These are phyloP conservation scores for Pulveroboletus sp. DNA, from an alignment of 768 basidiomycete species.

Conservation along the genomic window DNA sequence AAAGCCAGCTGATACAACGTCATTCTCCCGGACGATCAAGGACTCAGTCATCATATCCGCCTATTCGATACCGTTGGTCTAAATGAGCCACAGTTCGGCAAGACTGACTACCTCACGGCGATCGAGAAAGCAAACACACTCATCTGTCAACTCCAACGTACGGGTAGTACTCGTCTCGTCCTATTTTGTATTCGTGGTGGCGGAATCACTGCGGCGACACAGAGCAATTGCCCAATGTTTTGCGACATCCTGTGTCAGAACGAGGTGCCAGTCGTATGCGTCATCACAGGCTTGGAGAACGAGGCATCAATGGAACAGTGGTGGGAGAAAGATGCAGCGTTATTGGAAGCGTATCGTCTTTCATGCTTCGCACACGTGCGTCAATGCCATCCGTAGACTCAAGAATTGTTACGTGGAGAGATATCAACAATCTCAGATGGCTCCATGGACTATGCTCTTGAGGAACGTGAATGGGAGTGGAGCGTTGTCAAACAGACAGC, in stretches of 20 bases:
- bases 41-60: slow-evolving; percentile 18
- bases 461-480: slow-evolving; percentile 11
- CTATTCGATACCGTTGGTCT: slow-evolving; percentile 34
- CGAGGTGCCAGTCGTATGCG: slow-evolving; percentile 29
- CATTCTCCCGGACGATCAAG: slow-evolving; percentile 16
- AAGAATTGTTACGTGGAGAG: slow-evolving; percentile 20
- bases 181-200: slow-evolving; percentile 33
- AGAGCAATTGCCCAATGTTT: slow-evolving; percentile 31
- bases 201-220: slow-evolving; percentile 26
- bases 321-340: slow-evolving; percentile 30
- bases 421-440: slow-evolving; percentile 32
- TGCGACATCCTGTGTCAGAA: slow-evolving; percentile 28
- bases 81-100: slow-evolving; percentile 22
- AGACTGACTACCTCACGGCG: slow-evolving; percentile 25
- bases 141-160: slow-evolving; percentile 29
- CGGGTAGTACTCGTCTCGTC: slow-evolving; percentile 30
- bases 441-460: slow-evolving; percentile 20
- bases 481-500: slow-evolving; percentile 16
- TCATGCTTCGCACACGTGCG: slow-evolving; percentile 34
- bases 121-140: slow-evolving; percentile 32
- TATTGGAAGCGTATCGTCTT: slow-evolving; percentile 26
- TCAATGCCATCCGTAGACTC: slow-evolving; percentile 33
- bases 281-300: slow-evolving; percentile 32
- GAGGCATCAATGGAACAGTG: slow-evolving; percentile 30
- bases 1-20: slow-evolving; percentile 24